These are phyloP conservation scores for Leccinum variabile DNA, from an alignment of 1,284 basidiomycete species.

Conservation along the genomic window DNA sequence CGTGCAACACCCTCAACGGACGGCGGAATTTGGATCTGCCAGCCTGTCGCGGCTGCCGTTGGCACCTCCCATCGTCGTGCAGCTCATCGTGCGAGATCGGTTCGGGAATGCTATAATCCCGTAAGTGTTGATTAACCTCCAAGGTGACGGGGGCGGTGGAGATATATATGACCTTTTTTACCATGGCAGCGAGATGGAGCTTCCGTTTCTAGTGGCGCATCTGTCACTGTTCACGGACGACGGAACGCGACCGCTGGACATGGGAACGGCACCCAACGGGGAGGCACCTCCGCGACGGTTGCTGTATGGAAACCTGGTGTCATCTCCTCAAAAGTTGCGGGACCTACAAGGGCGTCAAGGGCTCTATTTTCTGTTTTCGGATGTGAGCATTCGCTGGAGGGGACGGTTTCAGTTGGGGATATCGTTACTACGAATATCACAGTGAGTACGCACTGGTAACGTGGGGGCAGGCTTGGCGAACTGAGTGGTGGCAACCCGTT, in stretches of 20 bases:
- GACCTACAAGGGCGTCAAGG: slow-evolving; percentile 77
- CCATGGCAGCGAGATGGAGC: slow-evolving; percentile 63
- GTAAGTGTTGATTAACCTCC: slow-evolving; percentile 48
- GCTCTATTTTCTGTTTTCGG: slow-evolving; percentile 86
- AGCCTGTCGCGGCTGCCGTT: slow-evolving; percentile 79
- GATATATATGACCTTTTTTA: slow-evolving; percentile 23
- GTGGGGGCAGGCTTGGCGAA: slow-evolving; percentile 16
- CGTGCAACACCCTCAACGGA: slow-evolving; percentile 75
- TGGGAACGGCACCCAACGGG: slow-evolving; percentile 49
- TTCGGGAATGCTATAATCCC: slow-evolving; percentile 64
- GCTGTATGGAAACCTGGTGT: slow-evolving; percentile 83
- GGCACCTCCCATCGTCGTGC: slow-evolving; percentile 77
- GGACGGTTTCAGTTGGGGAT: slow-evolving; percentile 79
- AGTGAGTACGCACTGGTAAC: slow-evolving; percentile 51
- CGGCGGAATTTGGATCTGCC: slow-evolving; percentile 75
- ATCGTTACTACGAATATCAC: slow-evolving; percentile 72
- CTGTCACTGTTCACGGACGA: slow-evolving; percentile 68
- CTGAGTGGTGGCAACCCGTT: slow-evolving; percentile 28
- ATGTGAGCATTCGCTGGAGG: slow-evolving; percentile 78
- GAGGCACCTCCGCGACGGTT: slow-evolving; percentile 52
- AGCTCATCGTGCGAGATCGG: slow-evolving; percentile 71
- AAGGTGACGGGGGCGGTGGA: slow-evolving; percentile 27
- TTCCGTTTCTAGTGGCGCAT: slow-evolving; percentile 82
- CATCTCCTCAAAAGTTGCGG: slow-evolving; percentile 74
- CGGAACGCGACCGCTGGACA: slow-evolving; percentile 57